Base-by-base conservation (phyloP, 23 red algal species). In the Gracilaria domingensis region DNA sequence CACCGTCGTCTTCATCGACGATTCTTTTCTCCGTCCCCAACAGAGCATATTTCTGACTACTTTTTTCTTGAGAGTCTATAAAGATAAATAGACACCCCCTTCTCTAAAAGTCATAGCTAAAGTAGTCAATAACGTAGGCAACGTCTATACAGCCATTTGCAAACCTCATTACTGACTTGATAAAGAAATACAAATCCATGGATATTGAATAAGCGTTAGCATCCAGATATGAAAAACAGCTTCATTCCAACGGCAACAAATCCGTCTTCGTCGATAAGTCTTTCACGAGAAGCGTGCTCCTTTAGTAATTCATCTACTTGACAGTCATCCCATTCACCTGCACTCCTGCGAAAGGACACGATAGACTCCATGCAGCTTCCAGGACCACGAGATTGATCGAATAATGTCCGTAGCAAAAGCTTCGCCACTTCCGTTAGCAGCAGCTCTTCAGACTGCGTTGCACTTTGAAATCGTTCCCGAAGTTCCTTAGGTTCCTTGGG, bases 231-330 rank as follows among this genome's bases (percentile, higher is more conserved):
- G 45, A 48, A 48, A 5, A 67, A 33, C 5, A 67, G 28, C 11
- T 67, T 30, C 62, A 67, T 67, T 67, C 62, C 62, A 5, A 67
- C 62, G 7, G 6, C 7, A 30, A 67, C 62, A 67, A 67, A 67
- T 8, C 62, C 62, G 11, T 67, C 62, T 36, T 67, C 62, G 34
- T 67, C 62, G 14, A 67, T 36, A 5, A 67, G 6, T 67, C 14
- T 67, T 67, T 36, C 62, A 67, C 7, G 6, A 33, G 62, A 11
- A 11, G 7, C 62, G 62, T 36, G 62, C 5, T 67, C 12, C 62
- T 67, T 5, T 14, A 67, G 62, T 14, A 67, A 33, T 30, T 30
- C 34, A 36, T 67, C 62, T 11, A 67, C 62, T 67, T 67, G 7
- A 8, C 7, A 5, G 34, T 67, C 14, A 14, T 67, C 14, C 62